Evolutionary conservation across 257 asterid genomes (phyloP).

Genomic region (Jaltomata sinuosa): DNA sequence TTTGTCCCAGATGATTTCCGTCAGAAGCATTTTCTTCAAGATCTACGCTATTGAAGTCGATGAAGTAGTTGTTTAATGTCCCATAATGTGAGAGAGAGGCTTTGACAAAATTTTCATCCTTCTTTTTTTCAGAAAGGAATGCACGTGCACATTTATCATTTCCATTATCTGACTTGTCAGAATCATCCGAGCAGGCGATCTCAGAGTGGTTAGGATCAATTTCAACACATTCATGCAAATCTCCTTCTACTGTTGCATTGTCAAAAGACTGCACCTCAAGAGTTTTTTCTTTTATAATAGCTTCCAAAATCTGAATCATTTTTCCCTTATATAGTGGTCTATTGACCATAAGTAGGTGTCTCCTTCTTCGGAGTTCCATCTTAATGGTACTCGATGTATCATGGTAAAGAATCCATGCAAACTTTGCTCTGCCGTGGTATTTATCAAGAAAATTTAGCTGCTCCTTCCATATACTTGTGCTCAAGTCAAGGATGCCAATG

Average conservation of each 20-base stretch:
- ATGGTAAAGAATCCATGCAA: slow-evolving; percentile 73
- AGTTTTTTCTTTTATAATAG: slow-evolving; percentile 31
- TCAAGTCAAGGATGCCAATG: slow-evolving; percentile 67
- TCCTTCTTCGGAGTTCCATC: slow-evolving; percentile 57
- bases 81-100: slow-evolving; percentile 6
- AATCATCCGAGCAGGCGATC: slow-evolving; percentile 52
- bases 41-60: slow-evolving; percentile 13
- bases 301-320: slow-evolving; percentile 59
- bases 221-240: slow-evolving; percentile 45
- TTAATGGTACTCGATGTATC: slow-evolving; percentile 55
- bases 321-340: slow-evolving; percentile 74
- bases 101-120: slow-evolving; percentile 5
- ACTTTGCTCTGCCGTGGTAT: slow-evolving; percentile 39
- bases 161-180: slow-evolving; percentile 43
- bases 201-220: slow-evolving; percentile 43
- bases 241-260: slow-evolving; percentile 20
- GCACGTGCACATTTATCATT: slow-evolving; percentile 6
- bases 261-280: slow-evolving; percentile 20
- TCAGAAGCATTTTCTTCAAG: slow-evolving; percentile 15
- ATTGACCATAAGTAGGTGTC: slow-evolving; percentile 63
- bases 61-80: slow-evolving; percentile 4
- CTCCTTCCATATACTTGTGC: slow-evolving; percentile 68
- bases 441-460: slow-evolving; percentile 64
- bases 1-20: slow-evolving; percentile 5
- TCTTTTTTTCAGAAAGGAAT: slow-evolving; percentile 4